phyloP scores from a whole-genome alignment of 129 eudicot genomes.

The Chrysanthemum lavandulifolium region DNA sequence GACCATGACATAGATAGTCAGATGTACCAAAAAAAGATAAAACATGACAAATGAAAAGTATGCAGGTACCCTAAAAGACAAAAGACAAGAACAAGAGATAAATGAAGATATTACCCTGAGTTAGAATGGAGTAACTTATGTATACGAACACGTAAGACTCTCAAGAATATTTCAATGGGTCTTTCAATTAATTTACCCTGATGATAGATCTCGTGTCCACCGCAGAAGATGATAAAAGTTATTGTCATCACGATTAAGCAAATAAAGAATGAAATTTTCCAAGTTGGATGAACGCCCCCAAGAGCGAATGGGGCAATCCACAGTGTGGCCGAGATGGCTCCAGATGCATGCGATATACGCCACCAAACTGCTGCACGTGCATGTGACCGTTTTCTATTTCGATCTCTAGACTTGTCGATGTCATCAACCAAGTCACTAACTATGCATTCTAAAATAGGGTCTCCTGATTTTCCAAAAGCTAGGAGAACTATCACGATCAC shows the following conservation, averaged over 20 bases:
- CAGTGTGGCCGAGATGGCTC: conserved; percentile 14
- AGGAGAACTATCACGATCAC: conserved; percentile 2
- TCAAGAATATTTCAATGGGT: conserved; percentile 24
- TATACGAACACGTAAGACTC: conserved; percentile 6
- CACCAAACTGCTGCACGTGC: conserved; percentile 19
- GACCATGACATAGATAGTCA: no score
- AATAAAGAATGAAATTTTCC: conserved; percentile 17
- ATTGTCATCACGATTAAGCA: conserved; percentile 13
- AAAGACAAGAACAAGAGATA: background rate
- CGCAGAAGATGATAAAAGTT: conserved; percentile 16
- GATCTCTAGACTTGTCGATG: conserved; percentile 15
- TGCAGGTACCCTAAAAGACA: no score
- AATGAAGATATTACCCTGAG: conserved; percentile 12
- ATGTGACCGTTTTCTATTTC: conserved; percentile 11
- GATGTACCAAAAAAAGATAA: background rate
- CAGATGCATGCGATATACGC: conserved; percentile 10
- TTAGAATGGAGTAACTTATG: conserved; percentile 13
- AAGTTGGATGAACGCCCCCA: conserved; percentile 14
- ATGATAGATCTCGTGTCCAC: conserved; percentile 19
- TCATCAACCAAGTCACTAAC: conserved; percentile 24
- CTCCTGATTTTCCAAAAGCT: conserved; percentile 32
- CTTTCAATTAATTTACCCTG: conserved; percentile 19
- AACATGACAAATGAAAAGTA: background rate
- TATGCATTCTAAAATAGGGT: background rate
- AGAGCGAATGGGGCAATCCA: conserved; percentile 21